Base-by-base conservation (phyloP, 2,329 filamentous ascomycete species). In the Epichloe aotearoae region DNA sequence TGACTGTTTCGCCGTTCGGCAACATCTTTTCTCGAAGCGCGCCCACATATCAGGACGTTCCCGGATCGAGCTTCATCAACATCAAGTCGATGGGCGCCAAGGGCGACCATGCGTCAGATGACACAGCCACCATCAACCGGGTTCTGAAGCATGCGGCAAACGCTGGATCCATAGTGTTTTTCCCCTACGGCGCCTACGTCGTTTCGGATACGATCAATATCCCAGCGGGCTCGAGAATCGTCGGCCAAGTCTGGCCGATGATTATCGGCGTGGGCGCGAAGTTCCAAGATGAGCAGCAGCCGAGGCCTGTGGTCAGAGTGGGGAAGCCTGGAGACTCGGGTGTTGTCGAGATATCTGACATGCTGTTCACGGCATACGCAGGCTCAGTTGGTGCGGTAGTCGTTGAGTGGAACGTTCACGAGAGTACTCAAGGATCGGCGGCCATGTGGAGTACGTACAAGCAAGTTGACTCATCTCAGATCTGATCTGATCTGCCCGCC, bases 31-130 rank as follows among this genome's bases (percentile, higher is more conserved):
- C 30, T 26, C 23, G 38, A 23, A 34, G 38, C 6, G n/a, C 33
- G 26, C 50, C 52, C 8, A 43, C 44, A 5, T 54, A 54, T 39
- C 2, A 48, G 3, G 45, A 48, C 34, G 5, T 19, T 15, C 3
- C 33, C 6, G 11, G 5, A 5, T n/a, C 15, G 10, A 11, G 49
- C 1, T 50, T 56, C n/a, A 5, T 46, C 33, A 42, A 48, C 15
- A 46, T 53, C 33, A 56, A 55, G 30, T 39, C 10, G 0, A 75
- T 14, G 62, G 76, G 20, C 69, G 72, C 83, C 45, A 78, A 75
- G 62, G 85, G 85, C 58, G 84, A 91, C 56, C 86, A 84, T 26
- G 61, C 66, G 0, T 80, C 82, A 0, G 86, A 91, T 55, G 85
- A 89, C 59, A 64, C 63, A 0, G 54, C 45, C 11, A 59, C 56